phyloP scores from a whole-genome alignment of 108 stramenopile species.

The Stephanodiscus minutulus region DNA sequence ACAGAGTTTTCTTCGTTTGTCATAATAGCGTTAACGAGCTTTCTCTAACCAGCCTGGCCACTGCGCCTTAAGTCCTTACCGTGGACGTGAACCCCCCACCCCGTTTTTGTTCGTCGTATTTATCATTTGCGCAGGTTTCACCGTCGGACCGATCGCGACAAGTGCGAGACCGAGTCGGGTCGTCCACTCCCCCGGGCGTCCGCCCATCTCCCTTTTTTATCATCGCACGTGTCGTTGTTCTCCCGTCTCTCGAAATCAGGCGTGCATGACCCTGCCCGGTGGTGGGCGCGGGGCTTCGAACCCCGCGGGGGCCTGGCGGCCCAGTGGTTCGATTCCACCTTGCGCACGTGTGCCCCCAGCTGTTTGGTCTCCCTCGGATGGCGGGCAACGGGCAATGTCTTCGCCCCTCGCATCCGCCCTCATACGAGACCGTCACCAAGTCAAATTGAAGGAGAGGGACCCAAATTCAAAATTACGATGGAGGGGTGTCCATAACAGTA shows the following conservation, averaged over 20 bases:
- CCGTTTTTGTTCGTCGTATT: not conserved
- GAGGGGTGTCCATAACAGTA: too few species aligned
- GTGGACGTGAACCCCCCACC: not conserved
- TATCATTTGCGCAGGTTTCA: not conserved
- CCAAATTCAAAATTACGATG: too few species aligned
- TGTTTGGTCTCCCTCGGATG: not conserved
- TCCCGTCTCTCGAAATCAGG: conserved; percentile 7
- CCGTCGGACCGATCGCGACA: not conserved
- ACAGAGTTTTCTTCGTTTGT: not conserved
- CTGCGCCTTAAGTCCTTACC: conserved; percentile 19
- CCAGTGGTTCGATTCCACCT: not conserved
- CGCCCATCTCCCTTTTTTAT: not conserved
- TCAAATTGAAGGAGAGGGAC: too few species aligned
- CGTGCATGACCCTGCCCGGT: conserved; percentile 85
- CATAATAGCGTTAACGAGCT: not conserved
- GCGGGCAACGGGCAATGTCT: not conserved
- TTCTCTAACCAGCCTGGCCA: conserved; percentile 2
- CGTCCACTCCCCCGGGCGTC: not conserved
- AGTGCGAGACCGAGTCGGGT: too few species aligned
- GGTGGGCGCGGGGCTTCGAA: conserved; percentile 80
- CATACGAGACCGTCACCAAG: too few species aligned
- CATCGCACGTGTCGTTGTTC: too few species aligned
- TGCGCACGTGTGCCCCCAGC: not conserved
- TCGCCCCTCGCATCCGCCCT: too few species aligned
- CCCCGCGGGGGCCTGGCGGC: conserved; percentile 68